Base-by-base conservation (phyloP, 148 eudicot genomes). In the Rhododendron ferrugineum region DNA sequence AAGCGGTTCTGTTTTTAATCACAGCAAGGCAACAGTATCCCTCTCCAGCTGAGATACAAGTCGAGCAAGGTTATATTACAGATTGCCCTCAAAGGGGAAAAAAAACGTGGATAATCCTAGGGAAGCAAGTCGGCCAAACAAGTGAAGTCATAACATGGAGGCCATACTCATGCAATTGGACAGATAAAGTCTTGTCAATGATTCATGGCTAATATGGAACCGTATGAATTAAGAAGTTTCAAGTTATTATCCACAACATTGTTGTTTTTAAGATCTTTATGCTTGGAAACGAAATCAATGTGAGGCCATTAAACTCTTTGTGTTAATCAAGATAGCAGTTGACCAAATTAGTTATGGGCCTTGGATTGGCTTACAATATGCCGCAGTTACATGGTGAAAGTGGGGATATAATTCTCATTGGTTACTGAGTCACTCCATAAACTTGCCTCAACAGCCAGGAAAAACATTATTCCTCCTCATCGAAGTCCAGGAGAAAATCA, bases 401-500 rank as follows among this genome's bases (percentile, higher is more conserved):
- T 68, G 74, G 36, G 16, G 37, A 64, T 66, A 11, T 13, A 28
- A 68, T 11, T 68, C 15, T 14, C 46, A 37, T 49, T 44, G 30
- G 7, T n/a, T 23, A 32, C 58, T 20, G 11, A 81, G 32, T 70
- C 28, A 8, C 30, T 73, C 78, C 36, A 79, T 49, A 85, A 85
- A n/a, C 73, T 52, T 83, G 78, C 84, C 46, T 79, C 66, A 32
- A 84, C 42, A 37, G 13, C 11, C 3, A 15, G 36, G 58, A 52
- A 72, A 28, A 80, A 28, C 15, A n/a, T 87, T 88, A 92, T 86
- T 94, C 94, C 46, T 95, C 97, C 88, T 92, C 94, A 18, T 96
- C 98, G 73, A 96, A 96, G 89, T 96, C 98, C 90, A 96, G 64
- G 84, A 96, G 89, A 85, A 96, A 96, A 87, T 96, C 99, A n/a